Base-by-base conservation (phyloP, 257 asterid species). In the Forsythia viridissima region DNA sequence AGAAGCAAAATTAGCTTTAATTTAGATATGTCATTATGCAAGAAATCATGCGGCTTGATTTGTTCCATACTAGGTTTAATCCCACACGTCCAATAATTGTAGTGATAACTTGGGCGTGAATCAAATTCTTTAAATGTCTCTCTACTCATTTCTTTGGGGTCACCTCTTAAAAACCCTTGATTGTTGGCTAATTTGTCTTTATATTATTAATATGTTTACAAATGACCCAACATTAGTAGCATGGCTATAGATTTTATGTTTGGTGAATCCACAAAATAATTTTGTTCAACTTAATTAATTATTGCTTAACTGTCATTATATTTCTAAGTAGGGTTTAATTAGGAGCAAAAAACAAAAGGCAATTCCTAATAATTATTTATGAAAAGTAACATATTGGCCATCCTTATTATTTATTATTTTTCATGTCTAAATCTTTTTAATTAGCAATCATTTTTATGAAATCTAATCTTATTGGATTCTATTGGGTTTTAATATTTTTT, bases 81-180 rank as follows among this genome's bases (percentile, higher is more conserved):
- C 66, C 36, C 66, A 57, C 34, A 57, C 12, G 36, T 57, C 34
- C 66, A 57, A n/a, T 57, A 57, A 57, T 63, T 63, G 24, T 63
- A 63, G 9, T 24, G 70, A 24, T 24, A 3, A 61, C 69, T 61
- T 61, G 16, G 37, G 70, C 37, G 70, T 63, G 70, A 63, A 63
- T 63, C 70, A 63, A 63, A 24, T 63, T 63, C 70, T 63, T 63
- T 2, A 10, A 11, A 16, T 20, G 70, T 63, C 70, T 24, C 55
- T 46, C 70, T 9, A 63, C 70, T 63, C 70, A 63, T 63, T 63
- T 63, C 70, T 21, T 63, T 63, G 70, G 70, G 65, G 70, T 63
- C 70, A 63, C 39, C 70, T 16, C 36, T 0, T 0, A 20, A 21
- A 9, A 61, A 8, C 69, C 69, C 38, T 21, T 63, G 11, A 63